phyloP scores from a whole-genome alignment of 2,329 filamentous ascomycete species.

The Stagonosporopsis rhizophila region DNA sequence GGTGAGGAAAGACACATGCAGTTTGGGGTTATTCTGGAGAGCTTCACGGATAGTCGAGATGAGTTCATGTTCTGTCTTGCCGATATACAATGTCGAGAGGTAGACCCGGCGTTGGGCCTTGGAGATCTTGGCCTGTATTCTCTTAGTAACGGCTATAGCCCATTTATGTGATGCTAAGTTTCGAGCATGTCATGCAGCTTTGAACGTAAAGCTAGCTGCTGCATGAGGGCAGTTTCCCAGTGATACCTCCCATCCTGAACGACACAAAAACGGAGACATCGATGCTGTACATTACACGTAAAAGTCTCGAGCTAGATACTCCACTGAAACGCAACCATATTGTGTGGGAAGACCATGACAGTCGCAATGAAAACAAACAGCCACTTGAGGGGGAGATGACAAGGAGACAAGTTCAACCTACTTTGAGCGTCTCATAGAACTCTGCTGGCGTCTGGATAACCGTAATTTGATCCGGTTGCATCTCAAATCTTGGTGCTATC shows the following conservation, averaged over 20 bases:
- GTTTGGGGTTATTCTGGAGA: slow-evolving; percentile 73
- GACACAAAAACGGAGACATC: not conserved
- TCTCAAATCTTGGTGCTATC: slow-evolving; percentile 88
- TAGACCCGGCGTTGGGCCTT: slow-evolving; percentile 82
- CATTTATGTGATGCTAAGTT: not conserved
- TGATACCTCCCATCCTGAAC: not conserved
- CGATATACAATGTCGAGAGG: slow-evolving; percentile 95
- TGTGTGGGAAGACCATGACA: not conserved
- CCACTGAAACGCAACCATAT: not conserved
- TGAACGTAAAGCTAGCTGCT: not conserved
- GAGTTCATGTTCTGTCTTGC: slow-evolving; percentile 88
- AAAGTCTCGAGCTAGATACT: not conserved
- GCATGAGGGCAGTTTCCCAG: not conserved
- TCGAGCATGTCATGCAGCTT: not conserved
- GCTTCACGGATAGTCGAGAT: slow-evolving; percentile 79
- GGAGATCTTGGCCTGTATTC: slow-evolving; percentile 70
- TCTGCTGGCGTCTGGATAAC: slow-evolving; percentile 82
- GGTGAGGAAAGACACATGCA: slow-evolving; percentile 87
- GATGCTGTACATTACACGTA: not conserved
- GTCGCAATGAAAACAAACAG: not conserved
- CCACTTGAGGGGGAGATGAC: not conserved
- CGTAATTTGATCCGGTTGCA: slow-evolving; percentile 79
- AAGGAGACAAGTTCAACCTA: slow-evolving; percentile 47
- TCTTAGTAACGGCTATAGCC: slow-evolving; percentile 19
- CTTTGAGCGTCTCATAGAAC: slow-evolving; percentile 92